Conservation (phyloP, 176 grass and related monocot genomes). For the Triticum urartu region DNA sequence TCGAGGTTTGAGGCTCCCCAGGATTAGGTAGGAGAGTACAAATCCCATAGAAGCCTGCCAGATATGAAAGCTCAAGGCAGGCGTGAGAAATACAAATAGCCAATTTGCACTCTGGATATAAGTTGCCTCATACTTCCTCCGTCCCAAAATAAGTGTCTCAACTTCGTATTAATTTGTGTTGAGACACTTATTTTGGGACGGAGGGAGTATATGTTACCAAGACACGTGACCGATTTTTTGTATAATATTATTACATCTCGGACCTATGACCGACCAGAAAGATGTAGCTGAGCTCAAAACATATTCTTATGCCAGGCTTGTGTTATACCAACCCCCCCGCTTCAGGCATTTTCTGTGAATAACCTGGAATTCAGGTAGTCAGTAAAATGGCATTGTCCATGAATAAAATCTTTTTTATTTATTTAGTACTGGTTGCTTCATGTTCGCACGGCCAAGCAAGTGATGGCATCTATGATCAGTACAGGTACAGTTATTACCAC, state of each 20-base stretch:
- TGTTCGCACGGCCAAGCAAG: not conserved
- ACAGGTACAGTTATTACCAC: not conserved
- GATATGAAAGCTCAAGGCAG: not conserved
- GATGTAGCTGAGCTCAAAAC: slow-evolving; percentile 1
- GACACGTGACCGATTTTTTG: slow-evolving; percentile 2
- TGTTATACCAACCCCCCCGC: not conserved
- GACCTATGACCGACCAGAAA: not conserved
- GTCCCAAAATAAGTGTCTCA: no score
- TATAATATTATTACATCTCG: slow-evolving; percentile 15
- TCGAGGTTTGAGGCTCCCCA: slow-evolving; percentile 70
- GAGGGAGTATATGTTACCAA: slow-evolving; percentile 4
- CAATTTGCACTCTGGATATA: slow-evolving; percentile 26
- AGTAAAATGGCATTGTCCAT: slow-evolving; percentile 5
- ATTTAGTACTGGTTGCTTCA: not conserved
- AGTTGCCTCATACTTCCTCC: not conserved
- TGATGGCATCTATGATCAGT: not conserved
- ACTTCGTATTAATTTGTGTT: no score
- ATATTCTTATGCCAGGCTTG: not conserved
- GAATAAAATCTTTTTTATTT: not conserved
- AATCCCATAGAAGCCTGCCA: not conserved
- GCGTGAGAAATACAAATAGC: not conserved
- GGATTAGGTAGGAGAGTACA: slow-evolving; percentile 51
- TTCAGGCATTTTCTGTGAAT: not conserved
- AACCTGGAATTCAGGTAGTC: not conserved
- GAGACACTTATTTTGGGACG: no score